These are phyloP conservation scores for Colletotrichum incanum DNA, from an alignment of 2,329 filamentous ascomycete species.

Conservation along the genomic window DNA sequence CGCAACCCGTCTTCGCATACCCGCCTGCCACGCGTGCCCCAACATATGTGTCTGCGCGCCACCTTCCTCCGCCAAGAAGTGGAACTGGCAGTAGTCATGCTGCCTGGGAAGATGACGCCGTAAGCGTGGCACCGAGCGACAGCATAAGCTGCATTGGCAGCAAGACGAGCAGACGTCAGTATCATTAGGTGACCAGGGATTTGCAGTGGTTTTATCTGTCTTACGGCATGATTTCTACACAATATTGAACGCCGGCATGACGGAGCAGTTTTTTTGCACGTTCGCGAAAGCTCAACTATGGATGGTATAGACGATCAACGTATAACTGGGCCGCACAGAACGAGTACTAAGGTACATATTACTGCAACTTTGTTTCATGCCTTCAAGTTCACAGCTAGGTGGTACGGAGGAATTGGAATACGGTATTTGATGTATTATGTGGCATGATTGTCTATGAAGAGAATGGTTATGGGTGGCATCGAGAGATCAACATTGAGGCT, in stretches of 20 bases:
- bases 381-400: background rate
- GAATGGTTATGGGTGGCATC: background rate
- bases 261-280: background rate
- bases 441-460: background rate
- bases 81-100: slow-evolving; percentile 58
- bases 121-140: slow-evolving; percentile 72
- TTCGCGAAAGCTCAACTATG: background rate
- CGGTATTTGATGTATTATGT: background rate
- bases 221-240: background rate
- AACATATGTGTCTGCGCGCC: slow-evolving; percentile 51
- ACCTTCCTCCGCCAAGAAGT: slow-evolving; percentile 60
- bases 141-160: slow-evolving; percentile 75
- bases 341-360: background rate
- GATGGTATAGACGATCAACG: background rate
- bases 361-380: background rate
- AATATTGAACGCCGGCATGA: background rate
- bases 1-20: slow-evolving; percentile 37
- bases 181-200: slow-evolving; percentile 47
- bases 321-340: background rate
- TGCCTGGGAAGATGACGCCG: slow-evolving; percentile 64
- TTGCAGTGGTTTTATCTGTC: background rate
- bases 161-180: slow-evolving; percentile 51
- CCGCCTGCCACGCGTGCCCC: slow-evolving; percentile 45
- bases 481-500: background rate
- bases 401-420: background rate